These are phyloP conservation scores for Talaromyces islandicus DNA, from an alignment of 2,329 filamentous ascomycete species.

Conservation along the genomic window DNA sequence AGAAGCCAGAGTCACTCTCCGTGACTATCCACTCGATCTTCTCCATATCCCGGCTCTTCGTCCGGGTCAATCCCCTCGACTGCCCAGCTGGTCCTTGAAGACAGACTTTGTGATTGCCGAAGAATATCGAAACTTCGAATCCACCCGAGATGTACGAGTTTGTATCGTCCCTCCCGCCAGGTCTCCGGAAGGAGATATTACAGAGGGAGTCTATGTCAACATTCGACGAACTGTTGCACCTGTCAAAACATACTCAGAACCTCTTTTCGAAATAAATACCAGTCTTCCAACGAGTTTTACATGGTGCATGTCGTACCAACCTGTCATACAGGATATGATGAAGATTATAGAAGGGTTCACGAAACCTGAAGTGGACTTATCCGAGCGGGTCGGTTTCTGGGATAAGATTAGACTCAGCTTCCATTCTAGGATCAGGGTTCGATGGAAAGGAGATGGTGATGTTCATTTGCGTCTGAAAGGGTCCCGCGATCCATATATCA, in stretches of 20 bases:
- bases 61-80: conserved; percentile 67
- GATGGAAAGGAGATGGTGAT: conserved; percentile 94
- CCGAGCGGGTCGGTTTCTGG: conserved; percentile 94
- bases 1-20: conserved; percentile 76
- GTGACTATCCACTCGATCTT: conserved; percentile 90
- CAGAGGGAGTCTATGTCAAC: conserved; percentile 71
- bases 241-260: conserved; percentile 94
- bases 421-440: conserved; percentile 80
- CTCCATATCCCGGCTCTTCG: conserved; percentile 83
- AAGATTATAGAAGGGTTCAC: conserved; percentile 97
- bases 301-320: conserved; percentile 96
- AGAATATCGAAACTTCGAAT: conserved; percentile 77
- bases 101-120: conserved; percentile 95
- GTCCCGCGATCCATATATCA: conserved; percentile 83
- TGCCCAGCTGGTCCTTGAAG: conserved; percentile 75
- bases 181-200: conserved; percentile 48
- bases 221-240: conserved; percentile 87
- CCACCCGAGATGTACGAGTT: conserved; percentile 72
- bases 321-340: conserved; percentile 99
- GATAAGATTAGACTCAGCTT: conserved; percentile 94
- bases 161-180: conserved; percentile 71
- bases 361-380: conserved; percentile 88
- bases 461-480: conserved; percentile 89
- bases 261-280: conserved; percentile 87
- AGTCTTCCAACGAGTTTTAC: conserved; percentile 87